A percentile compares a stretch with the other conserved stretches of the same genome.
Conservation (phyloP, 1,284 basidiomycete genomes). For the Megacollybia platyphylla region DNA sequence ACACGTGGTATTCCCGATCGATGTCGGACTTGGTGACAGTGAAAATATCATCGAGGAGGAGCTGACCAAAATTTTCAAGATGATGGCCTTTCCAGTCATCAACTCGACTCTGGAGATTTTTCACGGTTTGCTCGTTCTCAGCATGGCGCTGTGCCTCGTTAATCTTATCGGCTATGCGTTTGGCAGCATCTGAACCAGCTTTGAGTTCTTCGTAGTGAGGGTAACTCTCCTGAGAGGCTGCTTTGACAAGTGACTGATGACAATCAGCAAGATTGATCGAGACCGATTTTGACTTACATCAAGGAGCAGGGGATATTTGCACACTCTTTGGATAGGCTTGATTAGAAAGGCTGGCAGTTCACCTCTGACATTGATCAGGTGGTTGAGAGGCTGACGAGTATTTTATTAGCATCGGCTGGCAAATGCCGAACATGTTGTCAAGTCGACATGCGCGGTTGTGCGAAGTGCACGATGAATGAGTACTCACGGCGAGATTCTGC, state of each 20-base stretch:
- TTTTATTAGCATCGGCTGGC: constrained; percentile 21
- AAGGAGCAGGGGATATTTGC: constrained; percentile 87
- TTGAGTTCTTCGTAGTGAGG: constrained; percentile 74
- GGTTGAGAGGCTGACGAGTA: constrained; percentile 47
- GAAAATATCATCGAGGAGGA: constrained; percentile 91
- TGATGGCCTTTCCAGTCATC: constrained; percentile 99
- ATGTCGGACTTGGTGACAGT: constrained; percentile 94
- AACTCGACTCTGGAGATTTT: constrained; percentile 81
- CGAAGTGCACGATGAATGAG: constrained; percentile 8
- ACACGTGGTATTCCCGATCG: constrained; percentile 97
- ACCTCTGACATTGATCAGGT: constrained; percentile 70
- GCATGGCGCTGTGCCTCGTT: constrained; percentile 89
- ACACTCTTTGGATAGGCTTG: constrained; percentile 84
- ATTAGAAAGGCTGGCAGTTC: constrained; percentile 89
- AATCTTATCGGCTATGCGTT: constrained; percentile 90
- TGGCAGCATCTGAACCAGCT: constrained; percentile 75
- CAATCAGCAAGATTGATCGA: constrained; percentile 7
- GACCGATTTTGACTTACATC: constrained; percentile 39
- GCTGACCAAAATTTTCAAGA: constrained; percentile 83
- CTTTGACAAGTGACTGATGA: constrained; percentile 64
- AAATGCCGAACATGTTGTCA: constrained; percentile 22
- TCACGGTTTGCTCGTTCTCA: constrained; percentile 80
- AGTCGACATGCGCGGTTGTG: constrained; percentile 20
- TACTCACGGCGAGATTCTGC: constrained; percentile 69
- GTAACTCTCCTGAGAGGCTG: constrained; percentile 52